Conservation (phyloP, 306 rosid genomes). For the Arachis hypogaea region DNA sequence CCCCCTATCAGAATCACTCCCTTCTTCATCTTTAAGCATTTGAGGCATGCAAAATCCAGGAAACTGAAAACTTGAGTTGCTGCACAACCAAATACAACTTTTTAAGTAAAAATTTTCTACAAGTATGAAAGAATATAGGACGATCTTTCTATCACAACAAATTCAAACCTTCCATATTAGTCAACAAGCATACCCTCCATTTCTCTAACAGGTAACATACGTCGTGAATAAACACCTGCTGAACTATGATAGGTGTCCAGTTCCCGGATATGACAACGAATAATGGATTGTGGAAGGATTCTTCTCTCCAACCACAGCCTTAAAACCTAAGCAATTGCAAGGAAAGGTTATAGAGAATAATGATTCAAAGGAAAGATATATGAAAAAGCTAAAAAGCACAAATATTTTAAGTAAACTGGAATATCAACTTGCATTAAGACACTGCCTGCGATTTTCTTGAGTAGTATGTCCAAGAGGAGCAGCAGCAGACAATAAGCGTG, state of each 20-base stretch:
- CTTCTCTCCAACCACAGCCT: slow-evolving; percentile 88
- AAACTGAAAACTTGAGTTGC: slow-evolving; percentile 93
- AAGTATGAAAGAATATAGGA: slow-evolving; percentile 6
- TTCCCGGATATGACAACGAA: slow-evolving; percentile 83
- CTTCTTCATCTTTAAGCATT: too few relatives aligned
- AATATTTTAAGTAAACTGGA: slow-evolving; percentile 11
- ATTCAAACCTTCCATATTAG: slow-evolving; percentile 96
- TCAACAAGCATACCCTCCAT: slow-evolving; percentile 38
- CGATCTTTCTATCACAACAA: slow-evolving; percentile 15
- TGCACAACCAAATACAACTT: slow-evolving; percentile 43
- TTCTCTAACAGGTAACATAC: slow-evolving; percentile 86
- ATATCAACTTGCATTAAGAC: slow-evolving; percentile 76
- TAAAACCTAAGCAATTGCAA: slow-evolving; percentile 62
- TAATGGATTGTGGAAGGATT: slow-evolving; percentile 69
- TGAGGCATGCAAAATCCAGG: slow-evolving; percentile 91
- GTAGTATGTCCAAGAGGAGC: slow-evolving; percentile 82
- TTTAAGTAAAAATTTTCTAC: slow-evolving; percentile 17
- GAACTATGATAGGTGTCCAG: slow-evolving; percentile 56
- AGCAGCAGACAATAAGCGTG: slow-evolving; percentile 86
- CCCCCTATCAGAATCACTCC: slow-evolving; percentile 49
- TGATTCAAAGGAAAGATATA: slow-evolving; percentile 13
- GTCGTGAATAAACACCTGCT: slow-evolving; percentile 69
- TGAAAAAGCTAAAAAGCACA: slow-evolving; percentile 1
- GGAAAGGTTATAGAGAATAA: neutral
- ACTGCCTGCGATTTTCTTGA: slow-evolving; percentile 86